phyloP scores from a whole-genome alignment of 2,329 filamentous ascomycete genomes.

The Botrytis deweyae region DNA sequence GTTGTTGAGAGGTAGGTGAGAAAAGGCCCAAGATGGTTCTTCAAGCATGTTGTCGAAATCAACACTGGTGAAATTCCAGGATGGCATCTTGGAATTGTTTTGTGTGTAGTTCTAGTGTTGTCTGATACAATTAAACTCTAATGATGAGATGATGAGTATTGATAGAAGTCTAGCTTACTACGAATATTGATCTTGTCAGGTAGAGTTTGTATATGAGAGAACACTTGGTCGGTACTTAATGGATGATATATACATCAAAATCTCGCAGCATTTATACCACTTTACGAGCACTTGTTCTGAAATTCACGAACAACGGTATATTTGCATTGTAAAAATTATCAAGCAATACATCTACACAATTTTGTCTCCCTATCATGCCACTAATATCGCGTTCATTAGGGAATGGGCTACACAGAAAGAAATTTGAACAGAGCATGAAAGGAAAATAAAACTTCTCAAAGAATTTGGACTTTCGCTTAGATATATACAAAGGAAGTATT shows the following conservation, averaged over 20 bases:
- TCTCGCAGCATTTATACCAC: background rate
- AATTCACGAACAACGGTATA: background rate
- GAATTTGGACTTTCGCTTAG: background rate
- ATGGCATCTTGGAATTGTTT: background rate
- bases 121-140: background rate
- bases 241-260: background rate
- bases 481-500: background rate
- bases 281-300: background rate
- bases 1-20: background rate
- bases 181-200: background rate
- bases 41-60: background rate
- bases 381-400: background rate
- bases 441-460: background rate
- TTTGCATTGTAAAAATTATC: background rate
- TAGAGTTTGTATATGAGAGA: background rate
- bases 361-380: background rate
- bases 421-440: background rate
- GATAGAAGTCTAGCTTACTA: slow-evolving; percentile 1
- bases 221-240: background rate
- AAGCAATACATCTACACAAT: background rate
- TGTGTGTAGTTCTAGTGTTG: background rate
- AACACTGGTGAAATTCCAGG: background rate
- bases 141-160: background rate
- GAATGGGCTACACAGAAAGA: background rate
- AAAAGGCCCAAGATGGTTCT: background rate